phyloP scores from a whole-genome alignment of 495 filamentous ascomycete species.

The Penicillium manginii region DNA sequence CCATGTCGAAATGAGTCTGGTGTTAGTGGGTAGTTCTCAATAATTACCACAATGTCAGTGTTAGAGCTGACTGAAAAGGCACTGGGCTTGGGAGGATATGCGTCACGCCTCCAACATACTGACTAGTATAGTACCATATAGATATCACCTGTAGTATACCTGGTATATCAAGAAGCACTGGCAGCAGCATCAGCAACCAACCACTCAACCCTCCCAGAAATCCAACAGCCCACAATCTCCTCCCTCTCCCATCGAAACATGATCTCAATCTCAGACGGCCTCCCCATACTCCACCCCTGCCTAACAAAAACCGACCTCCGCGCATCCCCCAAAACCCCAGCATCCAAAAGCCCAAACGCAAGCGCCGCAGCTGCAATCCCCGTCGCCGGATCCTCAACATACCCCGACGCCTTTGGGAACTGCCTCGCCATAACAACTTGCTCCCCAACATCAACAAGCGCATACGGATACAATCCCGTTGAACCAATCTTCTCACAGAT shows the following conservation, averaged over 20 bases:
- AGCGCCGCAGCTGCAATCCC: slow-evolving; percentile 18
- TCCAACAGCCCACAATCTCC: slow-evolving; percentile 18
- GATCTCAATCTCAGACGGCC: slow-evolving; percentile 11
- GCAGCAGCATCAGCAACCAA: background rate
- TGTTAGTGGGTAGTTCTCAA: too few relatives aligned
- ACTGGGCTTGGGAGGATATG: too few relatives aligned
- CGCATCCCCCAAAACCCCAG: background rate
- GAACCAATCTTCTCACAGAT: slow-evolving; percentile 13
- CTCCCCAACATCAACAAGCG: background rate
- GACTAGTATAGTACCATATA: too few relatives aligned
- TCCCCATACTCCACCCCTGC: slow-evolving; percentile 14
- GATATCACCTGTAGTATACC: too few relatives aligned
- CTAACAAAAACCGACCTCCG: slow-evolving; percentile 8
- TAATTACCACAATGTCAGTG: too few relatives aligned
- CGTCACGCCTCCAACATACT: too few relatives aligned
- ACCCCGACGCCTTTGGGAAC: slow-evolving; percentile 11
- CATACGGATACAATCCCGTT: slow-evolving; percentile 18
- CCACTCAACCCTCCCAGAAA: slow-evolving; percentile 10
- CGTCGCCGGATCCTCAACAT: slow-evolving; percentile 17
- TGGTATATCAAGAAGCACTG: too few relatives aligned
- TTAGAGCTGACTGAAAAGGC: too few relatives aligned
- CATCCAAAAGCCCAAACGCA: slow-evolving; percentile 8
- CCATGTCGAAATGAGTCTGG: too few relatives aligned
- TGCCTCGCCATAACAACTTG: slow-evolving; percentile 18
- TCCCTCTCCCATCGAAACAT: slow-evolving; percentile 5